Evolutionary conservation across 352 stramenopile genomes (phyloP), one percentile per base, ranked within the genome.

Genomic region (Phytopythium delawarense): DNA sequence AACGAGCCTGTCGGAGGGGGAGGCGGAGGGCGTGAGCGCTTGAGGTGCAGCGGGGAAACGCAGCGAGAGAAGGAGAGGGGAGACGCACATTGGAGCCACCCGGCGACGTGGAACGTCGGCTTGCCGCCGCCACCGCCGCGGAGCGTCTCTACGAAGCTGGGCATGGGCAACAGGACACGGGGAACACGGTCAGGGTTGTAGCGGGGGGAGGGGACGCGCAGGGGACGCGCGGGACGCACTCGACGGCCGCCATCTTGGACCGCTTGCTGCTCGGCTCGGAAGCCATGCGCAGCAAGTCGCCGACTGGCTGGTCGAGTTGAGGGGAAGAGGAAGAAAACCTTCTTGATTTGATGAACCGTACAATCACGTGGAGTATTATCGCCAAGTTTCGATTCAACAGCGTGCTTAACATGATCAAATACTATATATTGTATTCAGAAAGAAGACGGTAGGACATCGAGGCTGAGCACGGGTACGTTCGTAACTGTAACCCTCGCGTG

Each of bases 101-200:
- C 84, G 23, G 81, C 76, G 65, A 93, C 70, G 67, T 91, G 75
- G 69, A 84, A 89, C 25, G 65, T 82, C 30, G 70, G 67, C n/a
- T 65, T 62, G 8, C 62, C 69, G 49, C 62, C 68, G 28, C 57
- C 59, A 51, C 49, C 53, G 8, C 23, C 50, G 61, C 57, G 55
- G 30, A 87, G 64, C 51, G 75, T 83, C 63, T 80, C 70, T 25
- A 56, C 35, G 34, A 91, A 59, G 51, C 79, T 90, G 56, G 23
- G 1, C 4, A 18, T 9, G 21, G 8, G 45, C 60, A 40, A 44
- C 20, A 35, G 44, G 11, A 61, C 8, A 62, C 7, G 56, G 1
- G 50, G 2, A 37, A 7, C 57, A 21, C n/a, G 15, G 18, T 44
- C 42, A 58, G n/a, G 4, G 25, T 7, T 4, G 4, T 54, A 18